Evolutionary conservation across 805 yeast species (phyloP).

Genomic region (Tetrapisispora fleetii): DNA sequence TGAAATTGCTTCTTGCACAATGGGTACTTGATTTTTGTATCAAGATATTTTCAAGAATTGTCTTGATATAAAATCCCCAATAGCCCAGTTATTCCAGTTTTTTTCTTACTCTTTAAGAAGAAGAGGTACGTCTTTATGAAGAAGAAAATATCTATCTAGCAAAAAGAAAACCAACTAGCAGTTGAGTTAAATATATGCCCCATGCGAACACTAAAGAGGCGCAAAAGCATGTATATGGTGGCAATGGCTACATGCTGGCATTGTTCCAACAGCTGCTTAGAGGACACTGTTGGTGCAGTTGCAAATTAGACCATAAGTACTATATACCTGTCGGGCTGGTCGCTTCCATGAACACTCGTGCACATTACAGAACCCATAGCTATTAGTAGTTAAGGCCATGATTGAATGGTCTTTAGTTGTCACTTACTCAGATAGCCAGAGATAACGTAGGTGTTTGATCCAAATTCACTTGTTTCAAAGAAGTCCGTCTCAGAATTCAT

Average conservation of each 20-base stretch:
- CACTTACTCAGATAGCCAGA: neutral
- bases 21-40: too few relatives aligned
- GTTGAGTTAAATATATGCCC: neutral
- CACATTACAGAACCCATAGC: neutral
- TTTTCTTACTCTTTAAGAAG: too few relatives aligned
- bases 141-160: too few relatives aligned
- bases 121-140: too few relatives aligned
- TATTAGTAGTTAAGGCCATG: neutral
- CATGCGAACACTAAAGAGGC: neutral
- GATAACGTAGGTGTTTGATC: neutral
- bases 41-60: too few relatives aligned
- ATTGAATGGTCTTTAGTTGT: neutral
- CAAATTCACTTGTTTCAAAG: slow-evolving; percentile 1
- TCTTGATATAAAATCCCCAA: too few relatives aligned
- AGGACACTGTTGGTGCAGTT: neutral
- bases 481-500: slow-evolving; percentile 1
- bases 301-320: too few relatives aligned
- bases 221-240: neutral
- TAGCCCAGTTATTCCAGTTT: too few relatives aligned
- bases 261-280: neutral
- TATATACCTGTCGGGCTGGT: neutral
- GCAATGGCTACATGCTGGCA: neutral
- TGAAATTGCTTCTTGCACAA: too few relatives aligned
- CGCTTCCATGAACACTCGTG: neutral
- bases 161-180: too few relatives aligned